These are phyloP conservation scores for Torulaspora gathmanii DNA, from an alignment of 805 yeast genomes.

Conservation along the genomic window DNA sequence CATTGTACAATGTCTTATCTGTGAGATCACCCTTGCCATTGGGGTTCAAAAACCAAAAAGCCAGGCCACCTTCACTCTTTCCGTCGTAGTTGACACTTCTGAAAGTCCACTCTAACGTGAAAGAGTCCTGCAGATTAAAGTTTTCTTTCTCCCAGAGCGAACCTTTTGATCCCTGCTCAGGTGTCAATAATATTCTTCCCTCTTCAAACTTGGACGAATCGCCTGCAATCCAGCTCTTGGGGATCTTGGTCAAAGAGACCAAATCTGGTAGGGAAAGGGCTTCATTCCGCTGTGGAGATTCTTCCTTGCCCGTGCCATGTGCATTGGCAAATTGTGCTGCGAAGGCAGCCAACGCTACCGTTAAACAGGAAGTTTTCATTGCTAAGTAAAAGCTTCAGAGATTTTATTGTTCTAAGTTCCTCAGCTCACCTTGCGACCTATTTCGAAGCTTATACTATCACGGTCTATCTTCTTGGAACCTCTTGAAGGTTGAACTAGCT, in stretches of 20 bases:
- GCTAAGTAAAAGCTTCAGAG: neutral
- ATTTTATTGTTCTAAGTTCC: neutral
- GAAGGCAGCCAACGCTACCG: neutral
- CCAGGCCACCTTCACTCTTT: constrained; percentile 50
- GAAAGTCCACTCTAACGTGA: constrained; percentile 59
- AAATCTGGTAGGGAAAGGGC: constrained; percentile 41
- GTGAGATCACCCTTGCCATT: constrained; percentile 14
- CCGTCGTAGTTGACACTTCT: constrained; percentile 55
- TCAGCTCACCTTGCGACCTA: neutral
- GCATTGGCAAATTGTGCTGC: constrained; percentile 3
- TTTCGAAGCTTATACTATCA: neutral
- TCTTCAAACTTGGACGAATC: constrained; percentile 43
- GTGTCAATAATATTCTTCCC: constrained; percentile 53
- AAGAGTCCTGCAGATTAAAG: constrained; percentile 36
- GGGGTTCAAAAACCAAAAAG: constrained; percentile 48
- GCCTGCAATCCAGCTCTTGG: constrained; percentile 38
- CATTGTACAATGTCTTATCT: constrained; percentile 44
- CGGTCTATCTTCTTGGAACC: neutral
- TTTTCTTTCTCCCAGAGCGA: constrained; percentile 43
- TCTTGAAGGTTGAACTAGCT: neutral
- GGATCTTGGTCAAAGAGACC: constrained; percentile 27
- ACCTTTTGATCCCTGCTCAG: constrained; percentile 40
- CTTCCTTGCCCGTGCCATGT: constrained; percentile 7
- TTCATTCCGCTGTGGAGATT: constrained; percentile 20
- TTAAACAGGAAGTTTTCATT: neutral